Conservation (phyloP, 2,329 filamentous ascomycete species). For the Cladosporium sp. region DNA sequence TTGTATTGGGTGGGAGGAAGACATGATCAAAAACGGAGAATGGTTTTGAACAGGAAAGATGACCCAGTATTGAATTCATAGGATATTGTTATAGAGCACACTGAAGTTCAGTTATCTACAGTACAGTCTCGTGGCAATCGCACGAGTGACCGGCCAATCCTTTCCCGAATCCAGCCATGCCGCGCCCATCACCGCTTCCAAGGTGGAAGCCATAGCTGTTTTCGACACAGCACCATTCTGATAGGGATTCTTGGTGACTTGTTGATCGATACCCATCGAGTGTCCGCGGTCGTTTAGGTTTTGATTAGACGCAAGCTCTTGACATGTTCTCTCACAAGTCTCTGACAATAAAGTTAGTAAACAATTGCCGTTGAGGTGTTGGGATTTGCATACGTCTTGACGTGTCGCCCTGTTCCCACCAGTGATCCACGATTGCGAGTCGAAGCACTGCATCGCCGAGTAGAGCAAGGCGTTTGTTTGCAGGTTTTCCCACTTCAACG, state of each 20-base stretch:
- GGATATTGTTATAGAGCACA: too few relatives aligned
- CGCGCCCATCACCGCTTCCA: not conserved
- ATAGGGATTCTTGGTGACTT: not conserved
- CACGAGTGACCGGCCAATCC: not conserved
- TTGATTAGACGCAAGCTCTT: not conserved
- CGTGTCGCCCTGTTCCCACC: not conserved
- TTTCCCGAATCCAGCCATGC: not conserved
- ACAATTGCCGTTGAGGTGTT: too few relatives aligned
- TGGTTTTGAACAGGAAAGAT: too few relatives aligned
- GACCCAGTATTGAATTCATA: too few relatives aligned
- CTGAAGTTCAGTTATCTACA: too few relatives aligned
- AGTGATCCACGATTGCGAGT: not conserved
- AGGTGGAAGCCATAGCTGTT: not conserved
- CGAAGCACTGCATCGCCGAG: not conserved
- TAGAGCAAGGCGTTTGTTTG: not conserved
- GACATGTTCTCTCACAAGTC: not conserved
- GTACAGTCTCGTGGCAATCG: constrained; percentile 20
- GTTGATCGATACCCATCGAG: not conserved
- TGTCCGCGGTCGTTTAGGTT: not conserved
- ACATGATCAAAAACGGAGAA: too few relatives aligned
- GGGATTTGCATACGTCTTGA: not conserved
- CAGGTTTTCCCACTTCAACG: not conserved
- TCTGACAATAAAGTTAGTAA: not conserved
- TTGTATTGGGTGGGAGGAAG: too few relatives aligned
- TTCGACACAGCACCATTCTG: not conserved